Base-by-base conservation (phyloP, 306 rosid species). In the Prunus fruticosa region DNA sequence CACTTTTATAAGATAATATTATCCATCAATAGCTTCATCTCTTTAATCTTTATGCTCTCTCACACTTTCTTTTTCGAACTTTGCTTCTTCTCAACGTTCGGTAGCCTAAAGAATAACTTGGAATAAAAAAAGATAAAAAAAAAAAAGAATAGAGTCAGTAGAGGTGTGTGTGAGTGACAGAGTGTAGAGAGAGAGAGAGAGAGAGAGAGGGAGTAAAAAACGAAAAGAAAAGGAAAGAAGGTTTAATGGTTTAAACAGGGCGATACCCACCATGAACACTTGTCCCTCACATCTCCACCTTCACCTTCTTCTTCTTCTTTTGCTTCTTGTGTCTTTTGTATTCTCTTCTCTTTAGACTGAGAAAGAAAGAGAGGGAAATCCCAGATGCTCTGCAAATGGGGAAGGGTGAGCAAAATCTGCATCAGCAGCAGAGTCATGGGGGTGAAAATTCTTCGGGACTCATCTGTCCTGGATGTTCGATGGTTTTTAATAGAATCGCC, bases 41-140 rank as follows among this genome's bases (percentile, higher is more conserved):
- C 69, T 64, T 34, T 51, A 50, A 27, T 27, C 74, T 28, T 30
- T 30, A 51, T 28, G 23, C 64, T 52, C 28, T 53, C 51, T 11
- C 51, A 2, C 51, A 20, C 28, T 71, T 38, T 82, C 81, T 80
- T 53, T 80, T 79, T 81, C 86, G 79, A 50, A 82, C 92, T 87
- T 90, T 93, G 90, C 96, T 86, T 90, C 84, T 69, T 73, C 86
- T 84, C 93, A 84, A 93, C 87, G 98, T 93, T 89, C 77, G 90
- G 90, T 88, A 83, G 89, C 98, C 95, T 80, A 82, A 72, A 78
- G 81, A 84, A 32, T 34, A 46, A 28, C 38, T 38, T 38, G 43
- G 43, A 38, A 38, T 38, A 38, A 38, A 11, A 27, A n/a, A 53
- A 5, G 28, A 64, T 43, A 0, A 2, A 20, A 22, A 60, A 52